phyloP scores from a whole-genome alignment of 78 protist species.

The Bigelowiella natans region DNA sequence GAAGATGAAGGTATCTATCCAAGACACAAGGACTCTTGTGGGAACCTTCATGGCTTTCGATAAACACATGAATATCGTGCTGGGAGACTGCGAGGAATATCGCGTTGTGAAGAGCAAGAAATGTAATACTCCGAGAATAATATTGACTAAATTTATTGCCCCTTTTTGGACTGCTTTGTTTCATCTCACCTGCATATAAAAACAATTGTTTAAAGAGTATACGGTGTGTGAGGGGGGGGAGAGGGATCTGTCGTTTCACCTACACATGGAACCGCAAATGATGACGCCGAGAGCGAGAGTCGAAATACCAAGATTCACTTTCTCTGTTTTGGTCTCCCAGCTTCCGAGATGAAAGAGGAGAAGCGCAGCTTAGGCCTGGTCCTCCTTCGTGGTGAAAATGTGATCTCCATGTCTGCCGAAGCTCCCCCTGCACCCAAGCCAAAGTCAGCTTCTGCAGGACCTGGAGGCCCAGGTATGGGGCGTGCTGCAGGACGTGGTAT shows the following conservation, averaged over 20 bases:
- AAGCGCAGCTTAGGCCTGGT: constrained; percentile 80
- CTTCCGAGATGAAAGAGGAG: constrained; percentile 33
- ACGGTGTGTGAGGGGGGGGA: constrained; percentile 40
- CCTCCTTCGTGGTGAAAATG: constrained; percentile 82
- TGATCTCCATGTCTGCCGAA: constrained; percentile 80
- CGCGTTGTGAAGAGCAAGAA: constrained; percentile 38
- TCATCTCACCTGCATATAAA: too few relatives aligned
- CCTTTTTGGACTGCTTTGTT: too few relatives aligned
- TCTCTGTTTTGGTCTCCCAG: neutral
- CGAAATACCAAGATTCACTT: neutral
- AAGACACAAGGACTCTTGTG: constrained; percentile 69
- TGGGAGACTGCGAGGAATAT: constrained; percentile 83
- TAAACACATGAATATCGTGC: constrained; percentile 91
- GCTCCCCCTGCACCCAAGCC: constrained; percentile 70
- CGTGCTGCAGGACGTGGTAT: neutral
- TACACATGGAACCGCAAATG: too few relatives aligned
- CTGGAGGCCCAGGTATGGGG: neutral
- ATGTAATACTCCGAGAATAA: neutral
- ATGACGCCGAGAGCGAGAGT: too few relatives aligned
- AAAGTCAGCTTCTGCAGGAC: neutral
- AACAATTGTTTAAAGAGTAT: too few relatives aligned
- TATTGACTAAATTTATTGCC: too few relatives aligned
- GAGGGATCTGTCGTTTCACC: neutral
- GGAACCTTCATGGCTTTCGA: constrained; percentile 95
- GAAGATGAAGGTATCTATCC: constrained; percentile 69